Evolutionary conservation across 192 early-diverging fungal genomes (phyloP), one percentile per base, ranked within the genome.

Genomic region (Linnemannia exigua): DNA sequence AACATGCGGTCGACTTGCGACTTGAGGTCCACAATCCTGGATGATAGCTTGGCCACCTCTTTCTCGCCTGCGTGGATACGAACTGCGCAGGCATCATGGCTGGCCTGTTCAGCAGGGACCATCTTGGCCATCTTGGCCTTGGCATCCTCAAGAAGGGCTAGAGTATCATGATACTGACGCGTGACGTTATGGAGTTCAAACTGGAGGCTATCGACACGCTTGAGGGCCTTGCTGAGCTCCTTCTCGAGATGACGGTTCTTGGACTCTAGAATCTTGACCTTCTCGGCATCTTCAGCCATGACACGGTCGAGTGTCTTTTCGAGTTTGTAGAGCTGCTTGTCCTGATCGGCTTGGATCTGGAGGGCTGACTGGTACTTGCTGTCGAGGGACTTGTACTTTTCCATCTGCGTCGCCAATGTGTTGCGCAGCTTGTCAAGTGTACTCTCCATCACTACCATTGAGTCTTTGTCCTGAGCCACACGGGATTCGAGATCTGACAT

Each of bases 361-460:
- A 71, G 67, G n/a, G 50, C 36, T 4, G 46, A 9, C 31, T 63
- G 73, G 52, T 84, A 52, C 41, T 71, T 84, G 50, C 35, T 37
- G 8, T 84, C 82, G 16, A 84, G 77, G 31, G 41, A 9, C n/a
- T 71, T 74, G 72, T 79, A 75, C 33, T 66, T 78, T 20, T 75
- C 75, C 44, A 75, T 47, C 37, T 84, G 77, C 4, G 72, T n/a
- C 0, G 72, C 61, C 12, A 84, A 31, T 20, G 72, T 48, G 22
- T 19, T 12, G 19, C 63, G 70, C 15, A 79, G 46, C 36, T 52
- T 70, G 52, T 71, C 72, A n/a, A 79, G 47, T 12, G 73, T 77
- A 5, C 22, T 6, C 31, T 79, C 77, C 22, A 84, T 68, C 1
- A 31, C 3, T 22, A 31, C 2, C 15, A 84, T 38, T 2, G 72